Evolutionary conservation across 306 rosid species (phyloP), one percentile per base, ranked within the genome.

Genomic region (Macrotyloma uniflorum): DNA sequence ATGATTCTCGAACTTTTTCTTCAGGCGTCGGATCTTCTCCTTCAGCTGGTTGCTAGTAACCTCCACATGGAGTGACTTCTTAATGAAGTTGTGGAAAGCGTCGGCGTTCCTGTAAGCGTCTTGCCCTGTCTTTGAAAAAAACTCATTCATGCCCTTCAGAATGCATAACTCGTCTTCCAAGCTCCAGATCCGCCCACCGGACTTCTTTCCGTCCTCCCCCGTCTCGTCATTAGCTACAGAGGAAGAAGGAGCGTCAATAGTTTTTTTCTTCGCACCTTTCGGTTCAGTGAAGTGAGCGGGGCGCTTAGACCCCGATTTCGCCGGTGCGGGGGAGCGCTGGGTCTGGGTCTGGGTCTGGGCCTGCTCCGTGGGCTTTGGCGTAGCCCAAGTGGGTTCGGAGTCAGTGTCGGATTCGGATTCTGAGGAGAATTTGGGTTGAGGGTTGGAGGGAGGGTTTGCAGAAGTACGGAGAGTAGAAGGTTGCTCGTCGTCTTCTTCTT

Each of bases 21-120:
- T 91, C 84, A 93, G 2, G 43, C 88, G 71, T 0, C 90, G 79
- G 14, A 93, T 65, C 87, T 93, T 93, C 32, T 85, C 84, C 32
- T 53, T 33, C 59, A 91, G 14, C 28, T 93, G 97, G 0, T 0
- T 7, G 42, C 32, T 80, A 0, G 84, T 42, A 0, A 82, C 87
- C 0, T 91, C 89, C 0, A 35, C 71, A 2, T 84, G 83, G 0
- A 93, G 72, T 35, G 84, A 78, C 49, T 86, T 76, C 86, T 78
- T 87, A 0, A 93, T 55, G 11, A 71, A 88, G 8, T 81, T 86
- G 4, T 86, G 83, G 40, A 93, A 90, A 0, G 80, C 86, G 1
- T 4, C 46, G 19, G 70, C 23, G 1, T 85, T 74, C 6, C 74
- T 36, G 5, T 35, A 1, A 1, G 94, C 88, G 6, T 85, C 85